A percentile compares a stretch with the other conserved stretches of the same genome.
These are phyloP conservation scores for Penicillium goetzii DNA, from an alignment of 495 filamentous ascomycete genomes.

Conservation along the genomic window DNA sequence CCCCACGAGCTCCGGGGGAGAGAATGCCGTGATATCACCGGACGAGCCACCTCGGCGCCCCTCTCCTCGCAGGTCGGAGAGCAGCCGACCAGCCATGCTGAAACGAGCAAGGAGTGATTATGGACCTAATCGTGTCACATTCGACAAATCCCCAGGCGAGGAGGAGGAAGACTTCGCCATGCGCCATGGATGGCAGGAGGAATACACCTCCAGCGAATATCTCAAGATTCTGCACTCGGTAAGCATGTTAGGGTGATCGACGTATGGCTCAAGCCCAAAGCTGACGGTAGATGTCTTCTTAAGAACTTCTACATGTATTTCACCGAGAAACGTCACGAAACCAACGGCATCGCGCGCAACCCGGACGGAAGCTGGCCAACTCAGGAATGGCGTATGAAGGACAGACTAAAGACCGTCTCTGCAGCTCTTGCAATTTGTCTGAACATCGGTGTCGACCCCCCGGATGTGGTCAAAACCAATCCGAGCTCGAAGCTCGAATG, in stretches of 20 bases:
- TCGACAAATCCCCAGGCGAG: constrained; percentile 38
- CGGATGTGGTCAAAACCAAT: constrained; percentile 91
- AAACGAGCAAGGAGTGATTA: constrained; percentile 75
- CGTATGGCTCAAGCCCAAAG: neutral
- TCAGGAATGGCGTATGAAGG: constrained; percentile 95
- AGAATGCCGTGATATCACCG: constrained; percentile 26
- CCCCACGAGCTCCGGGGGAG: constrained; percentile 43
- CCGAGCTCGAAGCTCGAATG: constrained; percentile 93
- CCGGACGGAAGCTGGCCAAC: constrained; percentile 62
- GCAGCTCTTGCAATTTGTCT: constrained; percentile 92
- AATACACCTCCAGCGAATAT: constrained; percentile 62
- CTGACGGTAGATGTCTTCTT: constrained; percentile 18
- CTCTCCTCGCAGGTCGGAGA: constrained; percentile 39
- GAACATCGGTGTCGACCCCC: constrained; percentile 97
- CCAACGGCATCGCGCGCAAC: constrained; percentile 85
- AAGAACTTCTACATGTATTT: constrained; percentile 95
- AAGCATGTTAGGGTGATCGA: constrained; percentile 23
- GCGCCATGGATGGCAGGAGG: constrained; percentile 66
- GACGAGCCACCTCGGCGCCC: constrained; percentile 34
- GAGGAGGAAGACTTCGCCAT: constrained; percentile 59
- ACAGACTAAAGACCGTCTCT: constrained; percentile 94
- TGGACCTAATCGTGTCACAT: constrained; percentile 49
- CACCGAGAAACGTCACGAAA: constrained; percentile 95
- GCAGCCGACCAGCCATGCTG: constrained; percentile 58
- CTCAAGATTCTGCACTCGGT: constrained; percentile 62